phyloP scores from a whole-genome alignment of 257 asterid species.

The Capsicum pubescens region DNA sequence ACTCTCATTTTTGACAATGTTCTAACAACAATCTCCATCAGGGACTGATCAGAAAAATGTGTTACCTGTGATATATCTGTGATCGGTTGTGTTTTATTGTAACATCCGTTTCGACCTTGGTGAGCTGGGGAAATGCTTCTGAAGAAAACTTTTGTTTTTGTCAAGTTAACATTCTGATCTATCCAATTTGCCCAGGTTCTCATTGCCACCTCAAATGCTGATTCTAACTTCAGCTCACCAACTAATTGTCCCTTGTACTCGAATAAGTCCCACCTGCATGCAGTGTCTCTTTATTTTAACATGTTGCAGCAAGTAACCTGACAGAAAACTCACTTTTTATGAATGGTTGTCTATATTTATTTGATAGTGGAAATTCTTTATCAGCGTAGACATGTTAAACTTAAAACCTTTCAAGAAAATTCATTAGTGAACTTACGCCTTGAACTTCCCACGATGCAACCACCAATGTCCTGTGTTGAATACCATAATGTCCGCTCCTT shows the following conservation, averaged over 20 bases:
- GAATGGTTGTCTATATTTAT: too few species aligned
- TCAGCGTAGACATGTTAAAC: background rate
- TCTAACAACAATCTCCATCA: slow-evolving; percentile 22
- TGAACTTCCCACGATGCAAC: slow-evolving; percentile 33
- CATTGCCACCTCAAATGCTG: slow-evolving; percentile 33
- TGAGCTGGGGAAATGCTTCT: slow-evolving; percentile 37
- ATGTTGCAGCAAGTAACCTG: background rate
- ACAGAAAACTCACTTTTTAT: too few species aligned
- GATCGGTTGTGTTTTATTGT: slow-evolving; percentile 32
- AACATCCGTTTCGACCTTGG: slow-evolving; percentile 26
- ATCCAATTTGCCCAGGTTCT: slow-evolving; percentile 36
- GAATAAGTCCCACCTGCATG: slow-evolving; percentile 37
- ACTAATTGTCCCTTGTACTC: slow-evolving; percentile 18
- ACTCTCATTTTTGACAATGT: slow-evolving; percentile 26
- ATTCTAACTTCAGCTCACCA: slow-evolving; percentile 26
- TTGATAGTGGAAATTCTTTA: background rate
- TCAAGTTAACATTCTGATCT: slow-evolving; percentile 28
- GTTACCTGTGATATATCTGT: slow-evolving; percentile 8
- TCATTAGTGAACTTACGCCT: slow-evolving; percentile 31
- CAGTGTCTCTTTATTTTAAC: background rate
- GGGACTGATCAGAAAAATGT: slow-evolving; percentile 22
- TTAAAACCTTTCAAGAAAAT: background rate
- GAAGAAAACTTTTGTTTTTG: slow-evolving; percentile 33
- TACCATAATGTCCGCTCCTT: slow-evolving; percentile 34
- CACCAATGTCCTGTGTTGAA: slow-evolving; percentile 40